Percentiles rank a stretch among this genome's conserved stretches.
These are phyloP conservation scores for Pharus latifolius DNA, from an alignment of 176 grass and related monocot species.

Conservation along the genomic window DNA sequence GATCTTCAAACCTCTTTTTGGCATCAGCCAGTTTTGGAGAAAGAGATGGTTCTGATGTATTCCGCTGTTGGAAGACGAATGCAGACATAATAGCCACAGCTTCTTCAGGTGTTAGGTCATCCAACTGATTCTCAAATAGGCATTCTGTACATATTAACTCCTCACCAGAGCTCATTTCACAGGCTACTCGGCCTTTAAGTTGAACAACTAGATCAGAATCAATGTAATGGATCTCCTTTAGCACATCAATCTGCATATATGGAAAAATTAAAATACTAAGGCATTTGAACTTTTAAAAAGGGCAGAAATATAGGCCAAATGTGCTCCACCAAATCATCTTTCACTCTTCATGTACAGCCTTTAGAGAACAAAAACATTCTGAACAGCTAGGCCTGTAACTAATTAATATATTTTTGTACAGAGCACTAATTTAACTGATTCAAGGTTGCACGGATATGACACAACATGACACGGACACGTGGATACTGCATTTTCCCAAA, in stretches of 20 bases:
- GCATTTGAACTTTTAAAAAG: neutral
- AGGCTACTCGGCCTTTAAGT: conserved; percentile 92
- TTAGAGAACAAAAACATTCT: neutral
- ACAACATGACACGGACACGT: no score
- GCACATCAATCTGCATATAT: conserved; percentile 70
- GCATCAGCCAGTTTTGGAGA: conserved; percentile 69
- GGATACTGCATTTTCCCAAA: no score
- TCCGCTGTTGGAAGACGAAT: conserved; percentile 90
- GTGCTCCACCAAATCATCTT: neutral
- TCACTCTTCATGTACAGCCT: neutral
- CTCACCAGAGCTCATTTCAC: conserved; percentile 94
- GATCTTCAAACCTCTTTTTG: conserved; percentile 64
- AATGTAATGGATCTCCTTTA: conserved; percentile 80
- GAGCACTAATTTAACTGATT: no score
- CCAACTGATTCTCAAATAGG: conserved; percentile 94
- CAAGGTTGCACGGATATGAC: no score
- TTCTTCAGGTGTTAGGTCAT: conserved; percentile 93
- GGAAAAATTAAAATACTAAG: neutral
- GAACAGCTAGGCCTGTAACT: no score
- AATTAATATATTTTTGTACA: no score
- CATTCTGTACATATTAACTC: conserved; percentile 88
- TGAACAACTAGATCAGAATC: conserved; percentile 94
- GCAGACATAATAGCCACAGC: conserved; percentile 90
- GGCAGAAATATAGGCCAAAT: neutral
- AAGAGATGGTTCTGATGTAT: conserved; percentile 75